Evolutionary conservation across 1,139 yeast species (phyloP).

Genomic region (Debaryomyces nepalensis): DNA sequence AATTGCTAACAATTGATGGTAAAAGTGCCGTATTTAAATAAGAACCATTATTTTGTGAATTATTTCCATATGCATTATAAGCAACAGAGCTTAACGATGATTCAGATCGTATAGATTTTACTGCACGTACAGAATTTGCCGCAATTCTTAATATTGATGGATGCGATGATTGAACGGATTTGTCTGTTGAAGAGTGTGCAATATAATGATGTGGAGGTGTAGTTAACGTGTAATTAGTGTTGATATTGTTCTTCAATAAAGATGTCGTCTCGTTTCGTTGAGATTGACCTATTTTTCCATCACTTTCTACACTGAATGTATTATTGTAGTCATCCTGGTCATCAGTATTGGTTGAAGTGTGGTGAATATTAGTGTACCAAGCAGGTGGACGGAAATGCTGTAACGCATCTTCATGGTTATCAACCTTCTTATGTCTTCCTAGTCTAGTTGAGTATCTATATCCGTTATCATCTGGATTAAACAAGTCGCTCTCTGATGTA

Average conservation of each 20-base stretch:
- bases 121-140: slow-evolving; percentile 18
- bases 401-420: slow-evolving; percentile 7
- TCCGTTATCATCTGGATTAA: background rate
- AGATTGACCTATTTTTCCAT: slow-evolving; percentile 12
- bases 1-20: slow-evolving; percentile 48
- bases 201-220: slow-evolving; percentile 37
- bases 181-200: slow-evolving; percentile 19
- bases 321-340: slow-evolving; percentile 14
- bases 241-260: slow-evolving; percentile 11
- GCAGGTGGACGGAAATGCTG: slow-evolving; percentile 40
- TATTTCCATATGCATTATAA: background rate
- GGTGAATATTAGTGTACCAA: slow-evolving; percentile 38
- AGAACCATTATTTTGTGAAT: slow-evolving; percentile 19
- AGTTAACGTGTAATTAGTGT: slow-evolving; percentile 12
- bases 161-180: background rate
- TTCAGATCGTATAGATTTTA: background rate
- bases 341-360: background rate
- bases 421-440: background rate
- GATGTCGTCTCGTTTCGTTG: slow-evolving; percentile 16
- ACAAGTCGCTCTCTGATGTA: no score
- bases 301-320: slow-evolving; percentile 7
- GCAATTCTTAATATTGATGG: slow-evolving; percentile 16
- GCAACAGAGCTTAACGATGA: background rate
- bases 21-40: slow-evolving; percentile 40
- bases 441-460: background rate